These are phyloP conservation scores for apple (Malus domestica) DNA, from an alignment of 306 rosid species.

Conservation along the genomic window DNA sequence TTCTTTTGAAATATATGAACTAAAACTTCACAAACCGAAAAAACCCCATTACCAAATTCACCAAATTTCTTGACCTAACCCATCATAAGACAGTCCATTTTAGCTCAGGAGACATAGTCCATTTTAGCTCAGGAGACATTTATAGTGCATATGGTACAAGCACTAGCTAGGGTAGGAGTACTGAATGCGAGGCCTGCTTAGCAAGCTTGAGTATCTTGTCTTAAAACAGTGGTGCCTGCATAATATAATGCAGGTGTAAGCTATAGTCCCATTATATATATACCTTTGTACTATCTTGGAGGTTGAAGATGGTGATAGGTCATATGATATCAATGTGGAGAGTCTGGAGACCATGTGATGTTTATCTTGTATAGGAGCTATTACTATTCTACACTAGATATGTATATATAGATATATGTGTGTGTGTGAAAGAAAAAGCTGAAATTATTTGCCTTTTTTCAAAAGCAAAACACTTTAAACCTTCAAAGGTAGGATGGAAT, in stretches of 20 bases:
- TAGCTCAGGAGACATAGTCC: neutral
- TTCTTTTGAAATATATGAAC: no score
- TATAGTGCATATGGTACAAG: neutral
- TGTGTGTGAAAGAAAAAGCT: constrained; percentile 23
- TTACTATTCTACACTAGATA: constrained; percentile 17
- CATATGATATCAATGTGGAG: constrained; percentile 32
- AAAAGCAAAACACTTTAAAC: constrained; percentile 16
- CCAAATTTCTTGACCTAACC: neutral
- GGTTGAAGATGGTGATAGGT: constrained; percentile 40
- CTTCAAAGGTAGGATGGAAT: constrained; percentile 4
- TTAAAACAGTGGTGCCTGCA: constrained; percentile 10
- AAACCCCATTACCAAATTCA: neutral
- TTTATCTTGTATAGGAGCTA: constrained; percentile 11
- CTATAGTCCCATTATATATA: neutral
- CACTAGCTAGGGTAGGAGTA: neutral
- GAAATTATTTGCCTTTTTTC: constrained; percentile 6
- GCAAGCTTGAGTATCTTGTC: neutral
- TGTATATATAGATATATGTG: neutral
- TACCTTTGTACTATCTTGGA: constrained; percentile 27
- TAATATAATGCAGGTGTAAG: constrained; percentile 15
- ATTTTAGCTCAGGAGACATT: neutral
- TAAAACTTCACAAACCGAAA: no score
- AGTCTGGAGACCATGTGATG: constrained; percentile 58
- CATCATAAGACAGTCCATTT: neutral
- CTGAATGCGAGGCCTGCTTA: neutral